phyloP scores from a whole-genome alignment of 805 yeast species.

The Candida hungchunana region DNA sequence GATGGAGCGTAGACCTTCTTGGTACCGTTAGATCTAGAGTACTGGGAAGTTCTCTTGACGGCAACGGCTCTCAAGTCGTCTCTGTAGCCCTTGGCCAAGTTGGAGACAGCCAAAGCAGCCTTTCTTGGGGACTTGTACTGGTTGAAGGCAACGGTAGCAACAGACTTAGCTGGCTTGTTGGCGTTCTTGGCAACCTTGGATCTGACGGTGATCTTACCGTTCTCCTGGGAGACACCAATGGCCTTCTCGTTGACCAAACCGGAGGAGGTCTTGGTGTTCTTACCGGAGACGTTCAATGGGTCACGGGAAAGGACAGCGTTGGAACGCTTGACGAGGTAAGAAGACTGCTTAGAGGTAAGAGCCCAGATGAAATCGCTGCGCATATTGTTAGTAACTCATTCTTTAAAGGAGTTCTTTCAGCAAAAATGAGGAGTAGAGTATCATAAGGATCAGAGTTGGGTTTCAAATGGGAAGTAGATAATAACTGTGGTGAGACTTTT shows the following conservation, averaged over 20 bases:
- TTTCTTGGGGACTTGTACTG: slow-evolving; percentile 39
- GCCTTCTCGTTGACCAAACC: slow-evolving; percentile 49
- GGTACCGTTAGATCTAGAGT: slow-evolving; percentile 35
- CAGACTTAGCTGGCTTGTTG: slow-evolving; percentile 43
- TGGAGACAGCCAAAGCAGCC: slow-evolving; percentile 42
- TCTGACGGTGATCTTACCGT: slow-evolving; percentile 37
- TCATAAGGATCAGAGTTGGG: background rate
- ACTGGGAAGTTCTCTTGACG: slow-evolving; percentile 42
- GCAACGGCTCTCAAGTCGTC: slow-evolving; percentile 45
- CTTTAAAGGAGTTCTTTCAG: background rate
- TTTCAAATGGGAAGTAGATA: too few relatives aligned
- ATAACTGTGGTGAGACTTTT: too few relatives aligned
- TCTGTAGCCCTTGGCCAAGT: slow-evolving; percentile 43
- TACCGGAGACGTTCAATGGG: slow-evolving; percentile 45
- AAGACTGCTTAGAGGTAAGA: slow-evolving; percentile 42
- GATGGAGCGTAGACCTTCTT: slow-evolving; percentile 32
- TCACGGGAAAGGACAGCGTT: slow-evolving; percentile 43
- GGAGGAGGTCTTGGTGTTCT: slow-evolving; percentile 42
- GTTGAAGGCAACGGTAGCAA: slow-evolving; percentile 36
- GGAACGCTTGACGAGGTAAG: slow-evolving; percentile 44
- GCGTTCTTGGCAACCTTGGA: slow-evolving; percentile 42
- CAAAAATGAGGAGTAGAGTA: background rate
- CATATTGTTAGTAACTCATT: slow-evolving; percentile 17
- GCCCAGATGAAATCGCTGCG: slow-evolving; percentile 49
- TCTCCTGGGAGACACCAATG: slow-evolving; percentile 37